Conservation (phyloP, 2,329 filamentous ascomycete genomes). For the Pyrenophora graminea region DNA sequence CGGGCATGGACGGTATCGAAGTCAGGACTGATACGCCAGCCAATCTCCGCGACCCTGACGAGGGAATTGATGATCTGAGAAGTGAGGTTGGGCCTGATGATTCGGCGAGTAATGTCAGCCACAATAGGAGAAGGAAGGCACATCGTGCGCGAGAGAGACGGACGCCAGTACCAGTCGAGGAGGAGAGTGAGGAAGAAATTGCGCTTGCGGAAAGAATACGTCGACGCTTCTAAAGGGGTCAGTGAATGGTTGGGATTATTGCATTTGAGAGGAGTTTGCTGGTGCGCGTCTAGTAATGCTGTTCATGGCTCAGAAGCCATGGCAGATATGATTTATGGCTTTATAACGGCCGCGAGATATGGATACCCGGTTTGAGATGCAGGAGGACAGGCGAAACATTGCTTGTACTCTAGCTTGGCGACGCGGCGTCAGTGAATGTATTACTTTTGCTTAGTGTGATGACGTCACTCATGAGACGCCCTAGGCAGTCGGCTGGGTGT, state of each 20-base stretch:
- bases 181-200: constrained; percentile 48
- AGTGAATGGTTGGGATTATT: constrained; percentile 1
- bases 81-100: constrained; percentile 73
- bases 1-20: constrained; percentile 47
- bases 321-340: constrained; percentile 24
- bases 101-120: constrained; percentile 78
- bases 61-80: constrained; percentile 47
- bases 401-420: constrained; percentile 4
- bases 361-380: constrained; percentile 31
- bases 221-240: constrained; percentile 25
- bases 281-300: constrained; percentile 6
- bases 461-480: constrained; percentile 5
- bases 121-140: constrained; percentile 67
- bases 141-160: constrained; percentile 70
- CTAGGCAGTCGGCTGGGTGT: background rate
- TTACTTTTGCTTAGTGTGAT: constrained; percentile 5
- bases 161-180: constrained; percentile 72
- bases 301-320: constrained; percentile 5
- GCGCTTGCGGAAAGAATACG: constrained; percentile 35
- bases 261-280: constrained; percentile 14
- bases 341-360: constrained; percentile 29
- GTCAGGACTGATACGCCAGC: constrained; percentile 57
- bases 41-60: constrained; percentile 39
- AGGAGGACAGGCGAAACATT: constrained; percentile 1
- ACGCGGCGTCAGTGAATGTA: constrained; percentile 3